phyloP scores from a whole-genome alignment of 768 basidiomycete species.

The Kondoa malvinella region DNA sequence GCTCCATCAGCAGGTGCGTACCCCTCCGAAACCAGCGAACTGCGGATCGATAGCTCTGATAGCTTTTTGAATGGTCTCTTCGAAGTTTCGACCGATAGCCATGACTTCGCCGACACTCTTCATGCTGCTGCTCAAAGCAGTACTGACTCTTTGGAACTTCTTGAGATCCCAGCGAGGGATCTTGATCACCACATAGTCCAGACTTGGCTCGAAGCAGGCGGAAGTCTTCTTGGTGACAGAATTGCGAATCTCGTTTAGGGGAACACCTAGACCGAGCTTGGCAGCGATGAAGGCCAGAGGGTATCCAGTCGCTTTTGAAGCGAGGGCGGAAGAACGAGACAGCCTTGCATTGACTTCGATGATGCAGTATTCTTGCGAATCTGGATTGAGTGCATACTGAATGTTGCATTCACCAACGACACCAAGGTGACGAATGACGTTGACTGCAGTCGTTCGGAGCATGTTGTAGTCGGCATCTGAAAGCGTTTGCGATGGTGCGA shows the following conservation, averaged over 20 bases:
- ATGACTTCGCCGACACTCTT: constrained; percentile 99
- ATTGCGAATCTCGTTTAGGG: constrained; percentile 94
- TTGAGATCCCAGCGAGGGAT: constrained; percentile 98
- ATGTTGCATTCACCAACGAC: constrained; percentile 99
- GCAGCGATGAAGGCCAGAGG: constrained; percentile 96
- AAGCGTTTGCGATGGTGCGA: constrained; percentile 92
- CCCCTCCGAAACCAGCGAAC: constrained; percentile 81
- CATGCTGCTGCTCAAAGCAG: constrained; percentile 83
- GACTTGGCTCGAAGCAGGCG: constrained; percentile 92
- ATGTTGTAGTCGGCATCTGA: constrained; percentile 99
- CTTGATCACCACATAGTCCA: constrained; percentile 96
- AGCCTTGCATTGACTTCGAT: constrained; percentile 99
- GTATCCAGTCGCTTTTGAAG: constrained; percentile 96
- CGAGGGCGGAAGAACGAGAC: constrained; percentile 89
- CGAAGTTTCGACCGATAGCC: constrained; percentile 95
- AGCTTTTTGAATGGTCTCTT: constrained; percentile 97
- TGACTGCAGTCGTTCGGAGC: constrained; percentile 93
- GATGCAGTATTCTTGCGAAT: constrained; percentile 91
- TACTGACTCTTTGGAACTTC: constrained; percentile 89
- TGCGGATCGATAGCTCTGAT: constrained; percentile 91
- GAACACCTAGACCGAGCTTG: constrained; percentile 90
- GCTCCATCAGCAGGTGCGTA: constrained; percentile 29
- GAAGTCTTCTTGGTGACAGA: constrained; percentile 89
- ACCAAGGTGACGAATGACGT: constrained; percentile 94
- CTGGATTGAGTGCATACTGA: constrained; percentile 91